phyloP scores from a whole-genome alignment of 257 asterid genomes.

The Solanum clarkiae region DNA sequence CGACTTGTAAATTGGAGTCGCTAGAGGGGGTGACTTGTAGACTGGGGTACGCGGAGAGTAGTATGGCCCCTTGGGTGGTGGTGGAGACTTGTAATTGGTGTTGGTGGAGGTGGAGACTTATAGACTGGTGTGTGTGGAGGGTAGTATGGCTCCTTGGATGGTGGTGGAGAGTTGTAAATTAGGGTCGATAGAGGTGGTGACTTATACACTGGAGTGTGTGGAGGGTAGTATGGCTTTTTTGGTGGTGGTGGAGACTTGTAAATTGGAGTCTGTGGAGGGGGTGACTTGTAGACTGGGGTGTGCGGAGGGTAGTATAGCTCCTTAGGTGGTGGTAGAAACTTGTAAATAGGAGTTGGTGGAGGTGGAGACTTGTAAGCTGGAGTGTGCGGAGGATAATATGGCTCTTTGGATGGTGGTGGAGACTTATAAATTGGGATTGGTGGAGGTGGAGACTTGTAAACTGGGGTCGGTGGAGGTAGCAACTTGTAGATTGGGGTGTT shows the following conservation, averaged over 20 bases:
- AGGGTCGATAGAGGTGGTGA: neutral
- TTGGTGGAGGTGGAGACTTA: neutral
- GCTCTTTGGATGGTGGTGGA: neutral
- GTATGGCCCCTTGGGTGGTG: neutral
- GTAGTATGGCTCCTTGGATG: neutral
- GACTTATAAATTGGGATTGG: neutral
- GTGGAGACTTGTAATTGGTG: neutral
- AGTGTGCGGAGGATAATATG: neutral
- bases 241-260: neutral
- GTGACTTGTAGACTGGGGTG: neutral
- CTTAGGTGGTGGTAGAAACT: neutral
- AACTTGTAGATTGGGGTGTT: too few species aligned
- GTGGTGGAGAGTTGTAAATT: neutral
- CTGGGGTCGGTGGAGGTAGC: neutral
- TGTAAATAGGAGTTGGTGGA: neutral
- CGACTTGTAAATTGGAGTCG: neutral
- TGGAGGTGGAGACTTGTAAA: neutral
- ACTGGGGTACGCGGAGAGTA: neutral
- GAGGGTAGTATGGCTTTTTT: too few species aligned
- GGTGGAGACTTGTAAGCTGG: neutral
- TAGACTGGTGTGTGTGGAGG: neutral
- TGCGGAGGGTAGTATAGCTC: neutral
- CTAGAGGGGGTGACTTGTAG: neutral
- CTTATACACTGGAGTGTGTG: neutral
- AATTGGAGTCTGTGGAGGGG: neutral